Base-by-base conservation (phyloP, 768 basidiomycete genomes). In the Suillus americanus region DNA sequence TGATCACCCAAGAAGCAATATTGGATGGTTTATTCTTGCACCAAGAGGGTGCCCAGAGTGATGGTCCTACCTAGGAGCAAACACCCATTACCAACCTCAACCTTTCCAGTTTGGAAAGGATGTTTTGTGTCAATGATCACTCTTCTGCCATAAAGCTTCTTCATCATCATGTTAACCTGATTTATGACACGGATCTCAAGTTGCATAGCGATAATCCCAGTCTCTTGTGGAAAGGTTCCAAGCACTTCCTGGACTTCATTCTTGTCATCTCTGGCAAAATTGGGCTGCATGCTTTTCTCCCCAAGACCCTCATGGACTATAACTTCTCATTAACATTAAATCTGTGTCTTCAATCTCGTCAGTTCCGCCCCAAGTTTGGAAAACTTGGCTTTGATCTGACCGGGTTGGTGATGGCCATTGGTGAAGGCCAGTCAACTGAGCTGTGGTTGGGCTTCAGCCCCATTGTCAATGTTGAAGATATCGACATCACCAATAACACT, bases 341-440 rank as follows among this genome's bases (percentile, higher is more conserved):
- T 16, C 25, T 61, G 0, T 13, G n/a, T 3, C 43, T 45, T 1
- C 38, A 45, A 18, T 48, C 10, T 12, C 14, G 46, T 4, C 5
- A 61, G 5, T 61, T 61, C 20, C 18, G 18, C 14, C 38, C 13
- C 0, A 61, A 61, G 5, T 61, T 43, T 14, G 60, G 60, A 4
- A 61, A 61, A 20, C 60, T 61, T 0, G 43, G 41, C 0, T 61
- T 61, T 18, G 60, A 61, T 18, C 60, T 43, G 5, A 61, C 41
- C 0, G 43, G 28, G 0, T 40, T 28, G 0, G 33, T 61, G 60
- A 40, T 61, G 60, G 38, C 60, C 3, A 43, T 48, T 3, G 18
- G 43, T 10, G 28, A 33, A 0, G 37, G 37, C 14, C 25, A 45
- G 28, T 9, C 43, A 0, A n/a, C 28, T 1, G 41, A 61, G 3